Conservation (phyloP, 148 eudicot species). For the Hydrangea macrophylla region DNA sequence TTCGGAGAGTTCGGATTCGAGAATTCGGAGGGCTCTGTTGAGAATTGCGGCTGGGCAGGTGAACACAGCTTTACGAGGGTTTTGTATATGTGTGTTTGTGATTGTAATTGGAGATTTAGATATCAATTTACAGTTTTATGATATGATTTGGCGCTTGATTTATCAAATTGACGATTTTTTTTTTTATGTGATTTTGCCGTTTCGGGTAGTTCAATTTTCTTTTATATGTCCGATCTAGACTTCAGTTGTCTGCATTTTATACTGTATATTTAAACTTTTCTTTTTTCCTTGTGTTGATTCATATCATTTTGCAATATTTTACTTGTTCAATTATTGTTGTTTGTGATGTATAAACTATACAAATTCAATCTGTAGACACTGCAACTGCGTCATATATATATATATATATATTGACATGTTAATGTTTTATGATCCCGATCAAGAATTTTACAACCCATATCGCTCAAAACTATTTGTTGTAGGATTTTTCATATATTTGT, state of each 20-base stretch:
- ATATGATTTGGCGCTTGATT: background rate
- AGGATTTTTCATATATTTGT: too few species aligned
- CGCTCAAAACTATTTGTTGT: too few species aligned
- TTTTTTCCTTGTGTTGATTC: too few species aligned
- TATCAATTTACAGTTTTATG: constrained; percentile 1
- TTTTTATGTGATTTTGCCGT: background rate
- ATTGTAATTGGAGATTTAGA: background rate
- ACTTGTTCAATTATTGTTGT: too few species aligned
- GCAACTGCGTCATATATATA: too few species aligned
- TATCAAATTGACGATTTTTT: background rate
- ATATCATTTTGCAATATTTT: too few species aligned
- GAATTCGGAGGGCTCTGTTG: constrained; percentile 76
- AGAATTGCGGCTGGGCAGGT: constrained; percentile 94
- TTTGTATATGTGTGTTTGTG: background rate
- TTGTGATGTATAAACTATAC: background rate
- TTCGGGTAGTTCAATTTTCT: background rate
- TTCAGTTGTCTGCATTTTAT: too few species aligned
- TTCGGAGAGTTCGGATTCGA: constrained; percentile 63
- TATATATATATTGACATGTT: too few species aligned
- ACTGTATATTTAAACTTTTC: too few species aligned
- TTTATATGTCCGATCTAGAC: constrained; percentile 5
- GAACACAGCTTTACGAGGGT: constrained; percentile 6
- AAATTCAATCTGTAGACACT: background rate
- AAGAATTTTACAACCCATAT: too few species aligned
- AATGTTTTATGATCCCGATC: too few species aligned